These are phyloP conservation scores for Pluteus cervinus DNA, from an alignment of 768 basidiomycete genomes.

Conservation along the genomic window DNA sequence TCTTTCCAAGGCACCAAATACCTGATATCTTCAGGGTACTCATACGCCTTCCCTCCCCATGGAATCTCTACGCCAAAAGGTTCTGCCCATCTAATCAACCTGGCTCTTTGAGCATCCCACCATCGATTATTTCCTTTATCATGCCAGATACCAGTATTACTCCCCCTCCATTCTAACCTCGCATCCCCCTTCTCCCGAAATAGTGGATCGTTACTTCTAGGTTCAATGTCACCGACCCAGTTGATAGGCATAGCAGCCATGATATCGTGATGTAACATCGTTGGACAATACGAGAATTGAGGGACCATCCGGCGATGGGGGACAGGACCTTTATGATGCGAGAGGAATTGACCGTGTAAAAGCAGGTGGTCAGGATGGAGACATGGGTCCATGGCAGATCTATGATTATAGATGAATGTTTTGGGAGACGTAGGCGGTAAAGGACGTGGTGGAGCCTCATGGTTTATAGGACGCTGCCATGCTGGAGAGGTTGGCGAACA, in stretches of 20 bases:
- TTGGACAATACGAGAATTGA: constrained; percentile 43
- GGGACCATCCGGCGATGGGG: constrained; percentile 38
- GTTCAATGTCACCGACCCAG: constrained; percentile 31
- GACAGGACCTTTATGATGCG: constrained; percentile 37
- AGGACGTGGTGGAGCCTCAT: constrained; percentile 11
- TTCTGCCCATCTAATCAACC: constrained; percentile 35
- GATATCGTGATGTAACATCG: constrained; percentile 49
- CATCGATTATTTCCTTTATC: constrained; percentile 31
- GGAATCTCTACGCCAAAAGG: constrained; percentile 2
- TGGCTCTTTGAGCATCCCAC: constrained; percentile 37
- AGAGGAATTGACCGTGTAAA: constrained; percentile 45
- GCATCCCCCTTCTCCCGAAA: constrained; percentile 59
- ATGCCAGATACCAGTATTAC: constrained; percentile 61
- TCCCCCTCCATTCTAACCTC: constrained; percentile 63
- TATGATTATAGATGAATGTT: constrained; percentile 42
- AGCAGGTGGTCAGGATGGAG: constrained; percentile 30
- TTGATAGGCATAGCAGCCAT: constrained; percentile 36
- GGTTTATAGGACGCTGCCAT: constrained; percentile 14
- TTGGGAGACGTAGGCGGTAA: constrained; percentile 16
- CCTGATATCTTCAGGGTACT: constrained; percentile 4
- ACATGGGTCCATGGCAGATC: constrained; percentile 41
- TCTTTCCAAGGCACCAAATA: constrained; percentile 18
- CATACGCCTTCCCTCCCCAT: constrained; percentile 6
- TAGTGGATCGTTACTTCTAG: constrained; percentile 37
- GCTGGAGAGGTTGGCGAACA: constrained; percentile 28